These are phyloP conservation scores for Boletellus ananas DNA, from an alignment of 768 basidiomycete genomes.

Conservation along the genomic window DNA sequence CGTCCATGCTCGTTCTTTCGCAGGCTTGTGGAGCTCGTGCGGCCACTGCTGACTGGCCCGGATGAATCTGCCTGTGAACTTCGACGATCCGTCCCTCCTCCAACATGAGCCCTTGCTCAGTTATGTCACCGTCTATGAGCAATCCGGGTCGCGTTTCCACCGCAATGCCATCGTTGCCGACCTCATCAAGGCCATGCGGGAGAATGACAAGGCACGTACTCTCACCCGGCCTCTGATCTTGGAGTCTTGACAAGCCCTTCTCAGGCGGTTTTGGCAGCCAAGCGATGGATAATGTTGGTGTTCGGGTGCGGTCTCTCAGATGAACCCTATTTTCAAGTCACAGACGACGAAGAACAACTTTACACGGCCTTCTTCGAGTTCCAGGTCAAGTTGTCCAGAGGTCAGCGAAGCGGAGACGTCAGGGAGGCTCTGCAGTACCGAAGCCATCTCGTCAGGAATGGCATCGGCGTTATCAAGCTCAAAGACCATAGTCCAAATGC, in stretches of 20 bases:
- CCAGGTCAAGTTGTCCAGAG: conserved; percentile 4
- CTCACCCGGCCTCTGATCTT: not conserved
- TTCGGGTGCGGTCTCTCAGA: not conserved
- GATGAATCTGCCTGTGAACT: conserved; percentile 10
- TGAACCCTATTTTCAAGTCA: conserved; percentile 1
- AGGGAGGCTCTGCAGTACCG: not conserved
- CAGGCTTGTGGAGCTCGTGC: not conserved
- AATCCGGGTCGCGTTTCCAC: not conserved
- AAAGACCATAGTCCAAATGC: not conserved
- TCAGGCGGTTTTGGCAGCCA: conserved; percentile 12
- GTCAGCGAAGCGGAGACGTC: not conserved
- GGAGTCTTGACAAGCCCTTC: not conserved
- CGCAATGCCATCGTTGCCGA: not conserved
- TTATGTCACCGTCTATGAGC: not conserved
- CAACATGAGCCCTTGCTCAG: conserved; percentile 19
- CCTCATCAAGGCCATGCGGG: conserved; percentile 16
- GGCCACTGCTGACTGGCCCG: no score
- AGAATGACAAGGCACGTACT: conserved; percentile 13
- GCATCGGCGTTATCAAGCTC: conserved; percentile 8
- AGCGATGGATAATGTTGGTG: conserved; percentile 12
- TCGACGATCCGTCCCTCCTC: conserved; percentile 21
- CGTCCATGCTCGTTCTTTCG: not conserved
- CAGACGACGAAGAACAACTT: conserved; percentile 9
- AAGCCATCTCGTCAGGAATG: not conserved
- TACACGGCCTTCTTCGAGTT: conserved; percentile 23